phyloP scores from a whole-genome alignment of 1,284 basidiomycete species.

The Xerocomus cyaneibrunnescens region DNA sequence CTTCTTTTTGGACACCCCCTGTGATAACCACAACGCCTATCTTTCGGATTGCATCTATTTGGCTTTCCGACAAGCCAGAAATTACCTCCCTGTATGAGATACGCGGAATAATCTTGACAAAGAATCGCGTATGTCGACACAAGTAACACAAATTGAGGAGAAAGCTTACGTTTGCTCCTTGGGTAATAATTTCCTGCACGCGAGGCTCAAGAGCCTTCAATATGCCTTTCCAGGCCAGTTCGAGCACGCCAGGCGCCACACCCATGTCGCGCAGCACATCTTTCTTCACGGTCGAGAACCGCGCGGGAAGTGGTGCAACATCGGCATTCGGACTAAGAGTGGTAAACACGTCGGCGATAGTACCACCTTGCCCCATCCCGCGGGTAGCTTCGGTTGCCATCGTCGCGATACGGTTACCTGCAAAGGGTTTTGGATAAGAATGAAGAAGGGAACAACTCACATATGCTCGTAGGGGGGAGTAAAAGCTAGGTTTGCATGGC shows the following conservation, averaged over 20 bases:
- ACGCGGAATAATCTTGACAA: slow-evolving; percentile 54
- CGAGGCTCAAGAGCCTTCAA: slow-evolving; percentile 48
- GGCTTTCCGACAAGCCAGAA: slow-evolving; percentile 40
- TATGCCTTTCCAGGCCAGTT: slow-evolving; percentile 57
- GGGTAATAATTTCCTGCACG: slow-evolving; percentile 44
- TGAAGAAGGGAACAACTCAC: neutral
- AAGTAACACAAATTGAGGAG: neutral
- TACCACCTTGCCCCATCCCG: slow-evolving; percentile 11
- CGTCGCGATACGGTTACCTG: neutral
- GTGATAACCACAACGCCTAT: slow-evolving; percentile 61
- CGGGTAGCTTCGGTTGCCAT: slow-evolving; percentile 13
- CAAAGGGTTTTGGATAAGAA: neutral
- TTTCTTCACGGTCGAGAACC: slow-evolving; percentile 63
- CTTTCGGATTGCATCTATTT: slow-evolving; percentile 49
- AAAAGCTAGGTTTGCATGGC: neutral
- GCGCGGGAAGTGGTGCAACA: slow-evolving; percentile 43
- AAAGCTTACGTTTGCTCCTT: slow-evolving; percentile 41
- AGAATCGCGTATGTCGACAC: neutral
- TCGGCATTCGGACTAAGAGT: slow-evolving; percentile 20
- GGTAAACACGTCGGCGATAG: slow-evolving; percentile 33
- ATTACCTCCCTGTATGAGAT: slow-evolving; percentile 51
- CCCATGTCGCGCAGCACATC: slow-evolving; percentile 46
- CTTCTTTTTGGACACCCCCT: slow-evolving; percentile 56
- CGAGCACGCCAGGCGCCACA: slow-evolving; percentile 32
- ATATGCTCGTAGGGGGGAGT: neutral